Base-by-base conservation (phyloP, 305 asterid genomes). In the Fraxinus floribunda region DNA sequence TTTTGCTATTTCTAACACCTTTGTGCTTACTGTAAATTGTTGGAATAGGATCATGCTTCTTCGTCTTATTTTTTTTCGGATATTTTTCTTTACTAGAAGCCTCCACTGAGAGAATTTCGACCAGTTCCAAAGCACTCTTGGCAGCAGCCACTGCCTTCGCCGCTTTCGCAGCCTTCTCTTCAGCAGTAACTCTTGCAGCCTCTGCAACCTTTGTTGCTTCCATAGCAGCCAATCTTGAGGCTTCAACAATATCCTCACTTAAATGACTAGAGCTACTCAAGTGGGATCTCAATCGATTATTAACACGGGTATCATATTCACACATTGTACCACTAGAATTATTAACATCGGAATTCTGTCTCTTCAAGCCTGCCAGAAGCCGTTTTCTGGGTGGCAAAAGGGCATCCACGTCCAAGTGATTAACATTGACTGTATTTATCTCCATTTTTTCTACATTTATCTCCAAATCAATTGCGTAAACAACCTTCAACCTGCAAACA, bases 331-430 rank as follows among this genome's bases (percentile, higher is more conserved):
- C 15, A 15, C 77, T 85, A 20, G 78, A 79, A 76, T 81, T 76
- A 79, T 86, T 89, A 78, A 88, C 88, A 89, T 95, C 97, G 26
- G 91, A 89, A 82, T 78, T 92, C 90, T 92, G 97, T 79, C 95
- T 91, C 92, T 94, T 95, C 88, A 95, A 76, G 64, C 97, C 99
- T 20, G 99, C 99, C 35, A 95, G 89, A 80, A 94, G 97, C 49
- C 98, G 92, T 86, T 95, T 95, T 64, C 99, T 91, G 78, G 98
- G 99, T 44, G 99, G 99, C 89, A 95, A 89, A 88, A 89, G 98
- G 72, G 97, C 93, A 90, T 95, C 98, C 60, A 91, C 85, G 79
- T 92, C 93, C 90, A 89, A 90, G 90, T 92, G 89, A 88, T 90
- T 91, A 79, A 82, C 84, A 80, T 89, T 91, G 83, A 93, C 89